These are phyloP conservation scores for Eucalyptus fibrosa DNA, from an alignment of 345 rosid genomes.

Conservation along the genomic window DNA sequence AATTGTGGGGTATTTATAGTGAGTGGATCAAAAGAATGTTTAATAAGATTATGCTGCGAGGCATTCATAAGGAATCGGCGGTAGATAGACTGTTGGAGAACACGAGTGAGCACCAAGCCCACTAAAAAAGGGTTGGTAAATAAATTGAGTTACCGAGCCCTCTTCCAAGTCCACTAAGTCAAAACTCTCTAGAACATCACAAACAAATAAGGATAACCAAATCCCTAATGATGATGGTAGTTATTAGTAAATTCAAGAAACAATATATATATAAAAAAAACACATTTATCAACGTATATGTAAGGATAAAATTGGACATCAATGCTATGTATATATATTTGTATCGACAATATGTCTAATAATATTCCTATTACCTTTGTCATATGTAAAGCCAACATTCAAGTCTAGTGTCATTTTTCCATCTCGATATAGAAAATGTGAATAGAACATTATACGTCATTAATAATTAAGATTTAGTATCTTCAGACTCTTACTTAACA, in stretches of 20 bases:
- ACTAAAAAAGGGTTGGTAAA: too few relatives aligned
- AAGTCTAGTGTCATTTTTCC: neutral
- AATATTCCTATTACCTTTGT: neutral
- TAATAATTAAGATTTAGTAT: neutral
- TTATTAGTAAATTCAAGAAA: neutral
- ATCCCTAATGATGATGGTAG: neutral
- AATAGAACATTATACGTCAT: neutral
- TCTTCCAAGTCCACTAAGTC: too few relatives aligned
- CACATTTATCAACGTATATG: neutral
- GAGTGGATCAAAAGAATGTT: too few relatives aligned
- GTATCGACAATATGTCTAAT: neutral
- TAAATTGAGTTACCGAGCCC: too few relatives aligned
- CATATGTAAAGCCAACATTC: neutral
- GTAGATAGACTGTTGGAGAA: too few relatives aligned
- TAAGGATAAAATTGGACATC: neutral
- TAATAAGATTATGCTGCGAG: too few relatives aligned
- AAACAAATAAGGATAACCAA: neutral
- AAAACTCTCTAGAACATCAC: neutral
- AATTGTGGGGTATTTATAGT: too few relatives aligned
- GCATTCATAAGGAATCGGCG: too few relatives aligned
- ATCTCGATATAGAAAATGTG: neutral
- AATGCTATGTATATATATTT: neutral
- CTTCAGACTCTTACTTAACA: neutral
- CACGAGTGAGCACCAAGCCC: too few relatives aligned
- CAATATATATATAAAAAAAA: neutral